Conservation (phyloP, 768 basidiomycete species). For the Fomitopsis serialis region DNA sequence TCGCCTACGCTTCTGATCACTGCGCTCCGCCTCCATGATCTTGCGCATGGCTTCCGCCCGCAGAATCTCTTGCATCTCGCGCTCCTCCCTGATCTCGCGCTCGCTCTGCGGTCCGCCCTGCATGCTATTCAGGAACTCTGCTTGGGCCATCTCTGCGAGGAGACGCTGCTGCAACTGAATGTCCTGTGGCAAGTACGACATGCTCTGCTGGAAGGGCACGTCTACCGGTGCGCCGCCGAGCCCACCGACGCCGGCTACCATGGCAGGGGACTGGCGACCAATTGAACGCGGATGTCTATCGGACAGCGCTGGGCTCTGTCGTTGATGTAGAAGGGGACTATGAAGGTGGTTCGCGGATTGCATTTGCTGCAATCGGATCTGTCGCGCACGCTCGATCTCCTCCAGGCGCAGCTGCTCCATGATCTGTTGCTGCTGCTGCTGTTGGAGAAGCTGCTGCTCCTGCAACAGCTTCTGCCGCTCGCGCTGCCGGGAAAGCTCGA, state of each 20-base stretch:
- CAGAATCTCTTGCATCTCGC: conserved; percentile 63
- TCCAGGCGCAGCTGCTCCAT: conserved; percentile 52
- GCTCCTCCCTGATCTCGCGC: conserved; percentile 27
- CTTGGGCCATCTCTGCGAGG: conserved; percentile 71
- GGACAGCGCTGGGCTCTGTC: conserved; percentile 39
- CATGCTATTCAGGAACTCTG: conserved; percentile 60
- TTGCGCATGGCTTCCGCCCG: conserved; percentile 79
- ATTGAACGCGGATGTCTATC: conserved; percentile 46
- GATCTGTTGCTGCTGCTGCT: conserved; percentile 48
- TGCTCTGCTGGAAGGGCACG: conserved; percentile 43
- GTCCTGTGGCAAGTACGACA: conserved; percentile 53
- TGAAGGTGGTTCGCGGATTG: conserved; percentile 15
- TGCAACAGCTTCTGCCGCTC: conserved; percentile 22
- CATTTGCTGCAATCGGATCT: conserved; percentile 23
- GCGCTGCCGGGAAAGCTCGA: conserved; percentile 46
- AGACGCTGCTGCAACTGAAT: conserved; percentile 72
- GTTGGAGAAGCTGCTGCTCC: conserved; percentile 41
- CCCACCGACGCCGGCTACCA: conserved; percentile 9
- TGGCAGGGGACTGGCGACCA: conserved; percentile 34
- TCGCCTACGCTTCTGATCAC: conserved; percentile 78
- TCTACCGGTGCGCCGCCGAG: conserved; percentile 19
- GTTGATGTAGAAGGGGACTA: conserved; percentile 31
- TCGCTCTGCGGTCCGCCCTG: conserved; percentile 31
- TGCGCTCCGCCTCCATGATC: conserved; percentile 85
- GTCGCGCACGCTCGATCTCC: conserved; percentile 43